Evolutionary conservation across 1,139 yeast species (phyloP), one percentile per base, ranked within the genome.

Genomic region (Tardiomyces depauwii): DNA sequence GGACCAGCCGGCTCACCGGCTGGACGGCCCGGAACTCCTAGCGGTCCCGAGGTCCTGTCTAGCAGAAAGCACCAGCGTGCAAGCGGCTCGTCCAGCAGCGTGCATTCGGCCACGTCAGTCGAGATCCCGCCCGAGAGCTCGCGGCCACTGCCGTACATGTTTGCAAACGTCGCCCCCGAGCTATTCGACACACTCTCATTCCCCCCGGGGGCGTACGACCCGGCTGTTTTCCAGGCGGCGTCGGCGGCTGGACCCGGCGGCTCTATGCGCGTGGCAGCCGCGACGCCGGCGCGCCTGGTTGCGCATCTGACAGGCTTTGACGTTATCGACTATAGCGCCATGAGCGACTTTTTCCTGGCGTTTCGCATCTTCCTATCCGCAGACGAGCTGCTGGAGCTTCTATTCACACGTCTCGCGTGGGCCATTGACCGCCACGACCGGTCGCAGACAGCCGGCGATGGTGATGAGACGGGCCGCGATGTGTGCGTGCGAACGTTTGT

Each of bases 401-500:
- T 89, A 40, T 60, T 82, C 38, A 72, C 80, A 33, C 70, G 96
- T 45, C 67, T 88, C 41, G 71, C 77, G 14, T 86, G 96, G 95
- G 77, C 89, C 21, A 63, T 87, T 56, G 55, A 66, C 59, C 58
- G 30, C 21, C 47, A 42, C 40, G 40, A 50, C 9, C 46, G 51
- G n/a, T 42, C 49, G 19, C 39, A 44, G 25, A 46, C 50, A 14
- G 38, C 39, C 19, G 57, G 53, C 32, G 46, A 42, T 12, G 53
- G 56, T 6, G 49, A 45, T 30, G 74, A 69, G 49, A 60, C 75
- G 10, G 94, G 93, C 3, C 76, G 81, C 52, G 70, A 83, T 44
- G 82, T 83, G 1, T 68, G 86, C n/a, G 75, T 89, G 39, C 73
- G 97, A 54, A 82, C 94, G 0, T 91, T 89, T 67, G 96, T 87